Evolutionary conservation across 208 protist genomes (phyloP), one percentile per base, ranked within the genome.

Genomic region (Sergeia podlipaevii): DNA sequence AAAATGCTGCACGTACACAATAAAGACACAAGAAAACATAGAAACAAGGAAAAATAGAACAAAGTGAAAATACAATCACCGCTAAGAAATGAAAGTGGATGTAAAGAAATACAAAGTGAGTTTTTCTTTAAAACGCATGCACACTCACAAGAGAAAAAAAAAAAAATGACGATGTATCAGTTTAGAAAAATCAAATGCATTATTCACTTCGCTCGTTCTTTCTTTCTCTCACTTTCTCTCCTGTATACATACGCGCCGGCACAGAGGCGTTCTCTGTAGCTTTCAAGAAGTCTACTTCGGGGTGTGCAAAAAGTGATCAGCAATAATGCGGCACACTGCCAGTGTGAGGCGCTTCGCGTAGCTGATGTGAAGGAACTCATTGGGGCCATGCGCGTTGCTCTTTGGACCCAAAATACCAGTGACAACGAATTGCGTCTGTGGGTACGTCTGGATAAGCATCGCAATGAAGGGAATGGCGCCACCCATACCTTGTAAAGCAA

Each of bases 381-480:
- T 97, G 17, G 94, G 94, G 21, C 95, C 95, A 60, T 98, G 96
- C 15, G 91, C 91, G 61, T 97, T 97, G 56, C 76, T 92, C 52
- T 80, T 57, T 37, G 94, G 93, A 27, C 91, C 94, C 2, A 97
- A 67, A 0, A 97, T 58, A 50, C 96, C 96, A 0, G 95, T 97
- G 20, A 98, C 85, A 3, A 97, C 50, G 54, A 98, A 97, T 77
- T 98, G 89, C 20, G 95, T 90, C 18, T 80, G 39, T n/a, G 93
- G 93, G 79, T 91, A 98, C 33, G 53, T 72, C 7, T 90, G 38
- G 38, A 88, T 59, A 0, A 98, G 81, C 77, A 97, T 93, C 21
- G 74, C 84, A 54, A 98, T 97, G 46, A 98, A 96, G 10, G 96
- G 96, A 50, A 98, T 98, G 15, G 80, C 73, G 1, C 91, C 89